Base-by-base conservation (phyloP, 352 stramenopile species). In the Heterotrichella gracilis region DNA sequence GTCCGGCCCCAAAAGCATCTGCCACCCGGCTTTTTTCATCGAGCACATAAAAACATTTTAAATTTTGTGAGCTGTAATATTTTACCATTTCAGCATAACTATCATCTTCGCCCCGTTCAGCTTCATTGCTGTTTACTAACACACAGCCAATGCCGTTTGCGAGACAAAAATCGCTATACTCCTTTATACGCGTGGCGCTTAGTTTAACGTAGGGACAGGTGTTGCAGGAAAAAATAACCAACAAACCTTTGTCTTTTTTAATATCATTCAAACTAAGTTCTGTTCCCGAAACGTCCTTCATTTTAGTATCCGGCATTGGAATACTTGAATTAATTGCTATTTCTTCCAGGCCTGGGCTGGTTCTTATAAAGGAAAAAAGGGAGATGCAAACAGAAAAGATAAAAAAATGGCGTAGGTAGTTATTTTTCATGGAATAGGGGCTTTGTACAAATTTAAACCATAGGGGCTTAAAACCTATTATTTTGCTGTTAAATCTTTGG, bases 191-290 rank as follows among this genome's bases (percentile, higher is more conserved):
- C n/a, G 9, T 53, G 9, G 9, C 32, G 32, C 32, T 53, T 9
- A 53, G 32, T 53, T 53, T 53, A n/a, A 53, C 32, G n/a, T 53
- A 53, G n/a, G 32, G 32, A n/a, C 32, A 53, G n/a, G 32, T 53
- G 32, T 53, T 53, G n/a, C 32, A 53, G 32, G 9, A 17, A 53
- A 53, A 53, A n/a, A 53, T 53, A 9, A 53, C 32, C 32, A 53
- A n/a, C 32, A 53, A 53, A 17, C 32, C 32, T 17, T 53, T 53
- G 32, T 53, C n/a, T 53, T 9, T 53, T 53, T 53, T 53, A 9
- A 53, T 17, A 17, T 53, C 32, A 53, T 53, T n/a, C 32, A 53
- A n/a, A 17, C 9, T 17, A 53, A n/a, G 9, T 9, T 53, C 9
- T 53, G 9, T 53, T 53, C 32, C 32, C 9, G 9, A 17, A 9